Evolutionary conservation across 2,329 filamentous ascomycete genomes (phyloP), one percentile per base, ranked within the genome.

Genomic region (Graphiopsis chlorocephala): DNA sequence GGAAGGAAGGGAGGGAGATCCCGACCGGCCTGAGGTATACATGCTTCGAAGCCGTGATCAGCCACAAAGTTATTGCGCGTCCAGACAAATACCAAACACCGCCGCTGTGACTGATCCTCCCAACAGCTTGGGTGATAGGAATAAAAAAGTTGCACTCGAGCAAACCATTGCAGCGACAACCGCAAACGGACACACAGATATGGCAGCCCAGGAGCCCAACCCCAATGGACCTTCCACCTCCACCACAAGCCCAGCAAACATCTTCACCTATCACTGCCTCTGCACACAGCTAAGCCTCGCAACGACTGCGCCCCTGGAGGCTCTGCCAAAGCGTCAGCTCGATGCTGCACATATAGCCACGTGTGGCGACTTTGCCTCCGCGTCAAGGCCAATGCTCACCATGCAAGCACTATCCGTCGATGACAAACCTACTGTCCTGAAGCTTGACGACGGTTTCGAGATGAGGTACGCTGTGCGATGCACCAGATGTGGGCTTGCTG

Each of bases 221-320:
- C 58, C 58, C 58, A 61, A 50, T 31, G 45, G n/a, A 23, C 7
- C 50, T 31, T 53, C 50, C 50, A 52, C 48, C 48, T 25, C 58
- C 58, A 53, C 48, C 31, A 50, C 28, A n/a, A 48, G 42, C 28
- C 31, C 47, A 62, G 61, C 61, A 64, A 58, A 64, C 52, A 64
- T 66, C 61, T 25, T 48, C 74, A 85, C 83, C 65, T 86, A 86
- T 76, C 84, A 86, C 78, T 90, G 88, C 81, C 82, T 88, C 73
- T 91, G 88, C 82, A 86, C 81, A 53, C 83, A 88, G 70, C 83
- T 90, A 67, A 78, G 90, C 63, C 81, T 90, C 67, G 83, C 86
- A 25, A 87, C 81, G 52, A 85, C 84, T 0, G 82, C 84, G 42
- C 74, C 80, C 2, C 78, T 90, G 55, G 67, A 78, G 29, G 68